Percentiles rank a stretch among this genome's conserved stretches.
These are phyloP conservation scores for Trichoderma hamatum DNA, from an alignment of 2,329 filamentous ascomycete species.

Conservation along the genomic window DNA sequence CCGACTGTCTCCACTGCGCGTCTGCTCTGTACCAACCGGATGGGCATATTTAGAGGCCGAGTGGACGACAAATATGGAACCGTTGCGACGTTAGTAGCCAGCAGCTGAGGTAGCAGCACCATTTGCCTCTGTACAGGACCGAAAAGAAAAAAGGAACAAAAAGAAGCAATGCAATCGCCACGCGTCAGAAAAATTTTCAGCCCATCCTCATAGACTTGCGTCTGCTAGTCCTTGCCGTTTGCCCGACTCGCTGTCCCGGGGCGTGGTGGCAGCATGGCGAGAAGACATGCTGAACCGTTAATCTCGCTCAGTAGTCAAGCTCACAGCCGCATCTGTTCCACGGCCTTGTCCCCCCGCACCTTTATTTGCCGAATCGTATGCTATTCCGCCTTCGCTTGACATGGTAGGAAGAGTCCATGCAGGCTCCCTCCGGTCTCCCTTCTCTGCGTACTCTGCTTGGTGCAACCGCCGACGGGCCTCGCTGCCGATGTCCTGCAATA, in stretches of 20 bases:
- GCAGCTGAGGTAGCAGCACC: background rate
- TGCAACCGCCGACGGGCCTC: background rate
- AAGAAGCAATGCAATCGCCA: constrained; percentile 19
- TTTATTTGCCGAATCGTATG: background rate
- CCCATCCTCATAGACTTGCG: constrained; percentile 2
- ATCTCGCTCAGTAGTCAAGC: constrained; percentile 14
- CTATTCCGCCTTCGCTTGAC: background rate
- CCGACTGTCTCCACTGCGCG: background rate
- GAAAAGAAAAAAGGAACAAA: constrained; percentile 5
- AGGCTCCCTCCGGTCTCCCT: constrained; percentile 13
- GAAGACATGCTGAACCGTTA: constrained; percentile 8
- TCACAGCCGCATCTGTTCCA: background rate
- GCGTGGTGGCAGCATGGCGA: constrained; percentile 2
- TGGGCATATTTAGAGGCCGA: constrained; percentile 1
- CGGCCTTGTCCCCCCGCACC: constrained; percentile 9
- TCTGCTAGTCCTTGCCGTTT: constrained; percentile 15
- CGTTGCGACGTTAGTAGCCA: background rate
- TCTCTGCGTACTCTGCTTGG: constrained; percentile 3
- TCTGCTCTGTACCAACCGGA: constrained; percentile 19
- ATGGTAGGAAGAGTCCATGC: constrained; percentile 9
- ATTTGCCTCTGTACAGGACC: constrained; percentile 3
- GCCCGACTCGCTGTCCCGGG: background rate
- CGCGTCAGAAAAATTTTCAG: background rate
- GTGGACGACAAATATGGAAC: constrained; percentile 21
- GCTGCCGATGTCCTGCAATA: background rate